These are phyloP conservation scores for Cryptococcus sp. DNA, from an alignment of 1,284 basidiomycete genomes.

Conservation along the genomic window DNA sequence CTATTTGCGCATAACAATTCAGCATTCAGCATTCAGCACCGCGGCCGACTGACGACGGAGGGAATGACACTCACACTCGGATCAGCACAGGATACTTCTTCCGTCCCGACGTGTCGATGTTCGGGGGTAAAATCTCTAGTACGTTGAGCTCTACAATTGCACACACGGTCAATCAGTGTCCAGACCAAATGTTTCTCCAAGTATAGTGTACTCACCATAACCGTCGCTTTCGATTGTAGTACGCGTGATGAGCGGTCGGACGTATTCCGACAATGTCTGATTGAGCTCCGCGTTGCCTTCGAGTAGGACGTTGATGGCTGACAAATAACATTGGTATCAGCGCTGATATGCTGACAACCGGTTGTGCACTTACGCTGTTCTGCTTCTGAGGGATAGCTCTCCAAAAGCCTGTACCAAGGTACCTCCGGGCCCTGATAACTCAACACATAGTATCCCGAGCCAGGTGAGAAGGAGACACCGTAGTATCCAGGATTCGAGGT, in stretches of 20 bases:
- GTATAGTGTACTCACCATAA: slow-evolving; percentile 60
- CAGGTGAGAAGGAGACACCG: slow-evolving; percentile 72
- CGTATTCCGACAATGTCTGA: slow-evolving; percentile 67
- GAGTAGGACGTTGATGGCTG: slow-evolving; percentile 54
- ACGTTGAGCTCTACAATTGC: slow-evolving; percentile 70
- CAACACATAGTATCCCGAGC: slow-evolving; percentile 80
- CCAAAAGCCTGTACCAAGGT: slow-evolving; percentile 81
- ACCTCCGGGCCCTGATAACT: slow-evolving; percentile 77
- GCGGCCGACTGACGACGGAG: neutral
- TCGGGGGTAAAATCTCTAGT: slow-evolving; percentile 83
- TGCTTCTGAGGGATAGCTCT: slow-evolving; percentile 37
- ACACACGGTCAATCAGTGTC: neutral
- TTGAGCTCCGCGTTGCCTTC: slow-evolving; percentile 75
- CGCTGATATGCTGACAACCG: neutral
- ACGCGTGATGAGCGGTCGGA: slow-evolving; percentile 68
- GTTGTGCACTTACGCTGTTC: slow-evolving; percentile 3
- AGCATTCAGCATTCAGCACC: slow-evolving; percentile 5
- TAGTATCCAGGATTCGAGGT: slow-evolving; percentile 64
- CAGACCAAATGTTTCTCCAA: neutral
- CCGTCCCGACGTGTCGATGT: slow-evolving; percentile 86
- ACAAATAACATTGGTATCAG: slow-evolving; percentile 2
- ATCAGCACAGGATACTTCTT: slow-evolving; percentile 93
- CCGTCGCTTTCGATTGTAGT: slow-evolving; percentile 76
- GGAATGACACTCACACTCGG: slow-evolving; percentile 63
- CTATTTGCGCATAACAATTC: slow-evolving; percentile 50